Conservation (phyloP, 2,329 filamentous ascomycete genomes). For the Xylariaceae sp. region DNA sequence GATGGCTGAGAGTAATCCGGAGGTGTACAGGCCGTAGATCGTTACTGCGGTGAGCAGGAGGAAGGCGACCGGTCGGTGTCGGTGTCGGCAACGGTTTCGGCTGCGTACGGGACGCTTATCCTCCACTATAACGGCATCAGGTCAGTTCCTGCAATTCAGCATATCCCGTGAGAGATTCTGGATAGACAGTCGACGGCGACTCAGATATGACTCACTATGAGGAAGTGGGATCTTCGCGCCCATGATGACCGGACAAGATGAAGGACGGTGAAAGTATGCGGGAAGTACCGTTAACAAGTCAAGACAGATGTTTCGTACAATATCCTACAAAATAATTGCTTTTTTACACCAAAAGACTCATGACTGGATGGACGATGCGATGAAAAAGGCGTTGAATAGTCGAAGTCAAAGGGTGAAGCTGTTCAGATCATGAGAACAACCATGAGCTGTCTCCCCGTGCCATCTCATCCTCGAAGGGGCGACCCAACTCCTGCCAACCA, state of each 20-base stretch:
- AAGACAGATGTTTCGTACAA: too few relatives aligned
- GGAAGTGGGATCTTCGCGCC: slow-evolving; percentile 29
- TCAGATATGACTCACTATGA: slow-evolving; percentile 15
- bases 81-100: slow-evolving; percentile 26
- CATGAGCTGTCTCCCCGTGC: too few relatives aligned
- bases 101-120: slow-evolving; percentile 26
- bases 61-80: slow-evolving; percentile 24
- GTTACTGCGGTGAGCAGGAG: slow-evolving; percentile 21
- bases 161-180: neutral
- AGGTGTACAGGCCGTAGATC: slow-evolving; percentile 24
- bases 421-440: too few relatives aligned
- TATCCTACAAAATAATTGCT: too few relatives aligned
- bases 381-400: too few relatives aligned
- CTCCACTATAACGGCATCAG: slow-evolving; percentile 20
- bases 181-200: too few relatives aligned
- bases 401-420: too few relatives aligned
- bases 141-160: slow-evolving; percentile 2
- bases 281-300: neutral
- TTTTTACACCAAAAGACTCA: too few relatives aligned
- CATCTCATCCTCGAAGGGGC: too few relatives aligned
- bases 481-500: too few relatives aligned
- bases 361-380: too few relatives aligned
- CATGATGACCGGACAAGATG: slow-evolving; percentile 21
- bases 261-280: neutral
- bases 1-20: slow-evolving; percentile 20